These are phyloP conservation scores for Saksenaea vasiformis DNA, from an alignment of 371 early-diverging fungal species.

Conservation along the genomic window DNA sequence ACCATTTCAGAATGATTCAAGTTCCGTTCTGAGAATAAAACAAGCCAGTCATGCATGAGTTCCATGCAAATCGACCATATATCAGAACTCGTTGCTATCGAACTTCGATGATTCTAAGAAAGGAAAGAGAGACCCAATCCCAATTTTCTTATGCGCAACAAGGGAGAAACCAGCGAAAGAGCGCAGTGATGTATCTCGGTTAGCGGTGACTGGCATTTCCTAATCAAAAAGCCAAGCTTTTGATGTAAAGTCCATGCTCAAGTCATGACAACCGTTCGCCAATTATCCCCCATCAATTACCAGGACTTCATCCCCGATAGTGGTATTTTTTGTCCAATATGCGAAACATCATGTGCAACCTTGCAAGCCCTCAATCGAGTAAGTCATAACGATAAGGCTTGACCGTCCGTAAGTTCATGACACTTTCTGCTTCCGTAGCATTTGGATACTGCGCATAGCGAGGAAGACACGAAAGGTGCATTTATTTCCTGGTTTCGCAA, in stretches of 20 bases:
- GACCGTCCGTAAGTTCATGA: too few relatives aligned
- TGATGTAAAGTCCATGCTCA: not conserved
- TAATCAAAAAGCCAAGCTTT: too few relatives aligned
- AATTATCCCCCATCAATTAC: constrained; percentile 29
- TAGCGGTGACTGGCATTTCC: too few relatives aligned
- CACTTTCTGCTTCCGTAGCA: constrained; percentile 25
- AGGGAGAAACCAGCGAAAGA: too few relatives aligned
- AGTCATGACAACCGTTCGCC: constrained; percentile 8
- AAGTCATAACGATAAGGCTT: not conserved
- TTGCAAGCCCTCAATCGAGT: constrained; percentile 48
- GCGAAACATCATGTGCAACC: constrained; percentile 44
- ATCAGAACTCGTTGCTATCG: too few relatives aligned
- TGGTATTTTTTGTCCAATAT: constrained; percentile 58
- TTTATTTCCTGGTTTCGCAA: constrained; percentile 47
- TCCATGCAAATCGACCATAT: too few relatives aligned
- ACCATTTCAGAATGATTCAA: too few relatives aligned
- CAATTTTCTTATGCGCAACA: too few relatives aligned
- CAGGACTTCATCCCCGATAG: constrained; percentile 46
- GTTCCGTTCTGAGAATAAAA: too few relatives aligned
- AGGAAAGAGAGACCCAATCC: not conserved
- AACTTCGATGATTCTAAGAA: not conserved
- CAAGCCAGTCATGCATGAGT: too few relatives aligned
- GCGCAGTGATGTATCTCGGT: too few relatives aligned
- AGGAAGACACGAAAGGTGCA: constrained; percentile 50
- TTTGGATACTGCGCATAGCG: constrained; percentile 39